Evolutionary conservation across 202 grass and related monocot genomes (phyloP), one percentile per base, ranked within the genome.

Genomic region (Cymbopogon flexuosus): DNA sequence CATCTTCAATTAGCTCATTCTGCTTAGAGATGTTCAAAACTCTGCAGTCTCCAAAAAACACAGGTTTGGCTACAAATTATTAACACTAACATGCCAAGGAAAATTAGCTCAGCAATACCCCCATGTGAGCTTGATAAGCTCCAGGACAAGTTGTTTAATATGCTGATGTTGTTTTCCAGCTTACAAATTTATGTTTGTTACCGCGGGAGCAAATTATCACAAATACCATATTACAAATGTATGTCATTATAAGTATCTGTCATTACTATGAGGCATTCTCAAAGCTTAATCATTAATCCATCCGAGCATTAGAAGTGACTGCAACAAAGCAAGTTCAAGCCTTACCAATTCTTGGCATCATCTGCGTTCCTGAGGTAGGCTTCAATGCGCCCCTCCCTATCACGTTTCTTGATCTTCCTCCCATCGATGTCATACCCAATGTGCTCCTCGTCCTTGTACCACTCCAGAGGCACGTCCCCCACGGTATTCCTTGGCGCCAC

Each of bases 371-470:
- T 91, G 16, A 98, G 79, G 76, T 86, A 91, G 4, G 86, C 57
- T 2, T 88, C 88, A 45, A 98, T 90, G 45, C 72, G 91, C 22
- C 88, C 92, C 83, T 88, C 91, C 68, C 95, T 94, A 45, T 85
- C 82, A 14, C 88, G 92, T 60, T 94, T 98, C 77, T 88, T 94
- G 61, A 98, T 94, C 80, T 94, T 98, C 69, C 76, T 88, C 15
- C 90, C 92, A 4, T 81, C 15, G 35, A 91, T 84, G 47, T 94
- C 90, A 70, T 94, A 98, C 56, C 96, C 92, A 33, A 95, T 85
- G 76, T 98, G 96, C 61, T 95, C 90, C 73, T 98, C 92, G 56
- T 91, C 71, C 84, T 91, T 95, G 75, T 98, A 94, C 96, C 96
- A 98, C 54, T 86, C 94, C 6, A 95, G 37, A 8, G 92, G 96